These are phyloP conservation scores for Arabis hirsuta DNA, from an alignment of 345 rosid genomes.

Conservation along the genomic window DNA sequence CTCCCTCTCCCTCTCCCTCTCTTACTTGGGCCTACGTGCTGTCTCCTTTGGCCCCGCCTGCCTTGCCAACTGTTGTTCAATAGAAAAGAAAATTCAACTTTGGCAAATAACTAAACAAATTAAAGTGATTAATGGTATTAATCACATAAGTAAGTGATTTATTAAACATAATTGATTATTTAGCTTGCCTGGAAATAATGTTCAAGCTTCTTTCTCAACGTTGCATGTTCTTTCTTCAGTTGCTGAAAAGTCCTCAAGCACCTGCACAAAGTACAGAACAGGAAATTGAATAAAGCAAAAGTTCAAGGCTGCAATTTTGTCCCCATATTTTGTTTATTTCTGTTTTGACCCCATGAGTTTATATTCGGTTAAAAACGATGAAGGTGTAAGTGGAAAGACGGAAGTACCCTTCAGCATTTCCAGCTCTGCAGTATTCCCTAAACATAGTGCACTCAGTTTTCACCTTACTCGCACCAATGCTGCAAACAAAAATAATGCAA, in stretches of 20 bases:
- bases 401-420: conserved; percentile 85
- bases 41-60: conserved; percentile 75
- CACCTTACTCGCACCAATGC: conserved; percentile 98
- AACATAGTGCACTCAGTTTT: conserved; percentile 83
- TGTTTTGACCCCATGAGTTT: conserved; percentile 2
- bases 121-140: not conserved
- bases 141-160: conserved; percentile 6
- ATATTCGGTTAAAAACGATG: not conserved
- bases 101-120: not conserved
- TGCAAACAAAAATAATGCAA: conserved; percentile 34
- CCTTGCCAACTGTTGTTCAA: conserved; percentile 68
- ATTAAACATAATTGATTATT: conserved; percentile 3
- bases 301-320: conserved; percentile 1
- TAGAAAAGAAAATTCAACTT: not conserved
- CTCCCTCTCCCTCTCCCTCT: not conserved
- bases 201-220: conserved; percentile 79
- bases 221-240: conserved; percentile 78
- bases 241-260: conserved; percentile 80
- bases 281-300: not conserved
- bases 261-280: conserved; percentile 47
- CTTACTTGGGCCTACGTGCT: conserved; percentile 62
- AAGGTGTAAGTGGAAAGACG: conserved; percentile 15
- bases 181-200: conserved; percentile 76
- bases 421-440: conserved; percentile 79
- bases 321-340: not conserved